Percentiles rank a stretch among this genome's conserved stretches.
Evolutionary conservation across 768 basidiomycete genomes (phyloP).

Genomic region (Serendipita sp.): DNA sequence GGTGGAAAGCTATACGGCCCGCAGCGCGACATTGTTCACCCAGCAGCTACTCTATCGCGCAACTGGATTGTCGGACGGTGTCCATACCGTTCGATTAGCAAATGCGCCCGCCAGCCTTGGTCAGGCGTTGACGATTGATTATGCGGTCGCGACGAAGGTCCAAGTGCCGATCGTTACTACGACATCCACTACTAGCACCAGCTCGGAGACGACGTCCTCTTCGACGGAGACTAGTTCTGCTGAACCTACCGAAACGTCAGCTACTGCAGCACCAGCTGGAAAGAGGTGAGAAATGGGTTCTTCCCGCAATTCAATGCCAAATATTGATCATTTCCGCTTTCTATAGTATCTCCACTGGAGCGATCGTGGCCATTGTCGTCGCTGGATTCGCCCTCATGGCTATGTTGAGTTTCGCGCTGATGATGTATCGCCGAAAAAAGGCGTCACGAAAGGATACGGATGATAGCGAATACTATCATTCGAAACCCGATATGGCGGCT

Average conservation of each 20-base stretch:
- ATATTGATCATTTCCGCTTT: too few relatives aligned
- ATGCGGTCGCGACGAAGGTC: neutral
- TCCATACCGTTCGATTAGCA: neutral
- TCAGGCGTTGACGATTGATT: neutral
- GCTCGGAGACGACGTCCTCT: neutral
- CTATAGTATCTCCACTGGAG: neutral
- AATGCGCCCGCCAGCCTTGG: neutral
- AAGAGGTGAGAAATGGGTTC: neutral
- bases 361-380: neutral
- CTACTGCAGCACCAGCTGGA: neutral
- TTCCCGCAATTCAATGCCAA: too few relatives aligned
- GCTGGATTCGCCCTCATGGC: neutral
- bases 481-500: neutral
- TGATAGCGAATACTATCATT: neutral
- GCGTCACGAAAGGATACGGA: neutral
- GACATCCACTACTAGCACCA: neutral
- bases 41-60: neutral
- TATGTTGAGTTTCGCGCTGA: neutral
- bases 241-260: neutral
- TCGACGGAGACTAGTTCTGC: neutral
- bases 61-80: neutral
- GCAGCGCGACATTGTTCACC: too few relatives aligned
- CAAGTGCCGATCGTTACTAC: neutral
- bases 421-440: constrained; percentile 1
- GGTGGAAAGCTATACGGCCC: neutral